These are phyloP conservation scores for Cyberlindnera lachancei DNA, from an alignment of 805 yeast species.

Conservation along the genomic window DNA sequence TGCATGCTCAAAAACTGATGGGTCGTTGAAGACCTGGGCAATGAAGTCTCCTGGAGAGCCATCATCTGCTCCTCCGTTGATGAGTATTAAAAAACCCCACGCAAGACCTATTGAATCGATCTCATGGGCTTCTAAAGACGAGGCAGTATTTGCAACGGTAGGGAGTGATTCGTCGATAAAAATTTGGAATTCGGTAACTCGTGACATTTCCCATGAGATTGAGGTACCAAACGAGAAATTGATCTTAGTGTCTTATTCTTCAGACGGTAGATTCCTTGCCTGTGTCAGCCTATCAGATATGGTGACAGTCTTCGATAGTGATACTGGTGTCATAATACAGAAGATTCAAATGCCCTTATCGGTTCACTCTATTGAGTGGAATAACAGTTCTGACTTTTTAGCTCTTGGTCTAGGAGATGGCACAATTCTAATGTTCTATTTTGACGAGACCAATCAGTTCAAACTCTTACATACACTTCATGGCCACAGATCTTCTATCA, in stretches of 20 bases:
- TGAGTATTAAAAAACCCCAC: slow-evolving; percentile 37
- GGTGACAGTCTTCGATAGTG: slow-evolving; percentile 29
- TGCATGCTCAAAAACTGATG: slow-evolving; percentile 23
- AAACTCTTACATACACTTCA: slow-evolving; percentile 16
- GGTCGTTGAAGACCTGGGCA: slow-evolving; percentile 26
- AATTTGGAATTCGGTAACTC: slow-evolving; percentile 37
- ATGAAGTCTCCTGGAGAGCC: slow-evolving; percentile 21
- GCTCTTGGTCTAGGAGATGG: slow-evolving; percentile 46
- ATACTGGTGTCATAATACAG: slow-evolving; percentile 23
- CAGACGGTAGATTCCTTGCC: slow-evolving; percentile 38
- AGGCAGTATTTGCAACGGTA: slow-evolving; percentile 39
- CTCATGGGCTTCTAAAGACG: slow-evolving; percentile 42
- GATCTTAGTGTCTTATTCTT: slow-evolving; percentile 23
- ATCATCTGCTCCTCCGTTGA: slow-evolving; percentile 21
- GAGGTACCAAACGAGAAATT: slow-evolving; percentile 18
- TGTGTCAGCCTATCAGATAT: slow-evolving; percentile 35
- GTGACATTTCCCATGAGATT: slow-evolving; percentile 27
- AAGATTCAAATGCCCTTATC: slow-evolving; percentile 22
- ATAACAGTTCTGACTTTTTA: slow-evolving; percentile 29
- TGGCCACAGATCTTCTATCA: slow-evolving; percentile 46
- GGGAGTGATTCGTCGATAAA: slow-evolving; percentile 40
- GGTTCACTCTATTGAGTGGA: slow-evolving; percentile 25
- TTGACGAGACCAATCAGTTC: slow-evolving; percentile 6
- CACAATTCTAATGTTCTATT: slow-evolving; percentile 19
- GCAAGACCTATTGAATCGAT: slow-evolving; percentile 31